phyloP scores from a whole-genome alignment of 1,139 yeast species.

The Candida frijolesensis region DNA sequence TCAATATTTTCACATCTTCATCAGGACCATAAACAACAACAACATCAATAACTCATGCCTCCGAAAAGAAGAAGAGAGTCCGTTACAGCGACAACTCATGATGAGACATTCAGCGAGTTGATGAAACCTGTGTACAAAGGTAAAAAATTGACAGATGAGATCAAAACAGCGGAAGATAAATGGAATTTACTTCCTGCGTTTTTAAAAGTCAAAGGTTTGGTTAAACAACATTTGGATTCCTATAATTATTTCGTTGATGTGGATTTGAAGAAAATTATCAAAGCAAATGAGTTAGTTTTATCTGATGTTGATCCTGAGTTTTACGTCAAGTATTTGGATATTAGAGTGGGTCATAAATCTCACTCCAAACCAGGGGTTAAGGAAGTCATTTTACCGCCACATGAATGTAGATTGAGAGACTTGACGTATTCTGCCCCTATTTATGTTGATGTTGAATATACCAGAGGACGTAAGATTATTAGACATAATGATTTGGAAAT shows the following conservation, averaged over 20 bases:
- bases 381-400: slow-evolving; percentile 82
- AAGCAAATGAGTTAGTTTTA: slow-evolving; percentile 85
- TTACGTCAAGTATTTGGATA: slow-evolving; percentile 87
- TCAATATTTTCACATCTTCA: background rate
- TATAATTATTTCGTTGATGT: slow-evolving; percentile 94
- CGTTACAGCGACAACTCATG: slow-evolving; percentile 23
- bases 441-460: slow-evolving; percentile 94
- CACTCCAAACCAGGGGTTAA: slow-evolving; percentile 51
- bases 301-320: slow-evolving; percentile 98
- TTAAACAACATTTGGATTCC: slow-evolving; percentile 95
- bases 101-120: slow-evolving; percentile 71
- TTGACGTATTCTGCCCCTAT: slow-evolving; percentile 96
- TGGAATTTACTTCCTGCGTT: slow-evolving; percentile 97
- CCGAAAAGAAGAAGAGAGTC: slow-evolving; percentile 19
- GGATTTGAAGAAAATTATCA: slow-evolving; percentile 87
- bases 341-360: slow-evolving; percentile 79
- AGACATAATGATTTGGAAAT: slow-evolving; percentile 89
- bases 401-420: slow-evolving; percentile 94
- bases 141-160: slow-evolving; percentile 80
- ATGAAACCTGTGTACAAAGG: slow-evolving; percentile 84
- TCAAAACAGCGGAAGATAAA: slow-evolving; percentile 88
- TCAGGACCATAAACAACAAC: background rate
- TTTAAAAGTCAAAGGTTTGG: slow-evolving; percentile 91
- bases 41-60: slow-evolving; percentile 14
- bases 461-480: slow-evolving; percentile 89